Percentiles rank a stretch among this genome's conserved stretches.
Conservation (phyloP, 306 rosid species). For the Rosa multiflora region DNA sequence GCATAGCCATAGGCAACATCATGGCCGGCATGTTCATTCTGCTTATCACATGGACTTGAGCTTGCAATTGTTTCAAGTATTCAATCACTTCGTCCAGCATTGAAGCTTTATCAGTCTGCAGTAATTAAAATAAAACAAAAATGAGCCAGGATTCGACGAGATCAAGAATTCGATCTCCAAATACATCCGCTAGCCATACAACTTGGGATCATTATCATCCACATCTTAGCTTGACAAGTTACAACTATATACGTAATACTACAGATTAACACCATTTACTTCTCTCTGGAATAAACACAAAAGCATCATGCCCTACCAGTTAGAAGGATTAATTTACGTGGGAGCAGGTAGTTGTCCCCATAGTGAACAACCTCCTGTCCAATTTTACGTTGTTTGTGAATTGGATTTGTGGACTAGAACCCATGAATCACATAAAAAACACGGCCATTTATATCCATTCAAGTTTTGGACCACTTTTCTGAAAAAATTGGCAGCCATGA, state of each 20-base stretch:
- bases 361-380: conserved; percentile 38
- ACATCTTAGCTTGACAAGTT: background rate
- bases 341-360: conserved; percentile 50
- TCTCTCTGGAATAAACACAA: background rate
- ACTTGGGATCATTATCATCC: background rate
- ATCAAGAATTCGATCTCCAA: background rate
- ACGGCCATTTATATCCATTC: conserved; percentile 32
- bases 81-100: conserved; percentile 97
- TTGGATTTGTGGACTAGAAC: conserved; percentile 46
- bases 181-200: background rate
- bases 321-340: conserved; percentile 19
- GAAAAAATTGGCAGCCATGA: background rate
- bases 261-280: background rate
- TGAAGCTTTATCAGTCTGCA: conserved; percentile 89
- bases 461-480: conserved; percentile 30
- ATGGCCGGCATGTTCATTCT: conserved; percentile 69
- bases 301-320: conserved; percentile 19
- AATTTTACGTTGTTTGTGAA: conserved; percentile 22
- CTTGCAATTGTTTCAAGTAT: conserved; percentile 84
- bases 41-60: conserved; percentile 76
- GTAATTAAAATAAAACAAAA: background rate
- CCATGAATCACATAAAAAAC: conserved; percentile 20
- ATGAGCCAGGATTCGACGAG: background rate
- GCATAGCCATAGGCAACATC: conserved; percentile 78
- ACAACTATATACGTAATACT: background rate